Evolutionary conservation across 352 stramenopile genomes (phyloP).

Genomic region (Pythium myriotylum): DNA sequence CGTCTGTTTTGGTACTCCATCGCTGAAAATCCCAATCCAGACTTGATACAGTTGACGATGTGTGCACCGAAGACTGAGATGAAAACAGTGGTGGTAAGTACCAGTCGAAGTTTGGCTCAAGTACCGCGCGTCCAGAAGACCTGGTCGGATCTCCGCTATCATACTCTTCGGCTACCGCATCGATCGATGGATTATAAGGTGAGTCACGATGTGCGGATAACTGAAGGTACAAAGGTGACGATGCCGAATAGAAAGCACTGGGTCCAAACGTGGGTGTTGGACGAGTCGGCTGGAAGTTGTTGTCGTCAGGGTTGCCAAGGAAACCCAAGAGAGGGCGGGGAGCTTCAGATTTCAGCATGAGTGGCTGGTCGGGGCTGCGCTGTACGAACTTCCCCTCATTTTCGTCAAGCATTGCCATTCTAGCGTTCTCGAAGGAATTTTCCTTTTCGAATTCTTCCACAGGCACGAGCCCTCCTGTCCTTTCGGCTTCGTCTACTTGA

Average conservation of each 20-base stretch:
- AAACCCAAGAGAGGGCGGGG: conserved; percentile 24
- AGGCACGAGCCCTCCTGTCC: not conserved
- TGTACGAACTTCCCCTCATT: not conserved
- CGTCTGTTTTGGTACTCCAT: conserved; percentile 35
- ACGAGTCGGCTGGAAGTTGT: conserved; percentile 35
- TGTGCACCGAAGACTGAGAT: conserved; percentile 62
- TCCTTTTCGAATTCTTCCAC: conserved; percentile 13
- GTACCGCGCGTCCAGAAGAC: conserved; percentile 1
- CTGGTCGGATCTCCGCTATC: not conserved
- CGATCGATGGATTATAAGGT: conserved; percentile 19
- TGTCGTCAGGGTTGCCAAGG: conserved; percentile 29
- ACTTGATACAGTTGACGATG: conserved; percentile 48
- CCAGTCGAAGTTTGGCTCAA: conserved; percentile 72
- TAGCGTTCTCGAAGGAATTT: conserved; percentile 9
- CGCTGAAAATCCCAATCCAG: conserved; percentile 84
- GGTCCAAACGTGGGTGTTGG: conserved; percentile 43
- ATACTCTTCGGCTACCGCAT: not conserved
- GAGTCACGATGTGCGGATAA: conserved; percentile 32
- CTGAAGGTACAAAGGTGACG: conserved; percentile 58
- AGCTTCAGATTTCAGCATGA: conserved; percentile 11
- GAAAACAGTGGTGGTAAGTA: conserved; percentile 78
- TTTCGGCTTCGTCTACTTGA: not conserved
- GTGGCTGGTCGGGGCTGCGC: conserved; percentile 9
- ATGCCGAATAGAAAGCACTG: conserved; percentile 47
- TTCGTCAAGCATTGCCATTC: not conserved